Conservation (phyloP, 2,329 filamentous ascomycete genomes). For the Dactylellina sp. region DNA sequence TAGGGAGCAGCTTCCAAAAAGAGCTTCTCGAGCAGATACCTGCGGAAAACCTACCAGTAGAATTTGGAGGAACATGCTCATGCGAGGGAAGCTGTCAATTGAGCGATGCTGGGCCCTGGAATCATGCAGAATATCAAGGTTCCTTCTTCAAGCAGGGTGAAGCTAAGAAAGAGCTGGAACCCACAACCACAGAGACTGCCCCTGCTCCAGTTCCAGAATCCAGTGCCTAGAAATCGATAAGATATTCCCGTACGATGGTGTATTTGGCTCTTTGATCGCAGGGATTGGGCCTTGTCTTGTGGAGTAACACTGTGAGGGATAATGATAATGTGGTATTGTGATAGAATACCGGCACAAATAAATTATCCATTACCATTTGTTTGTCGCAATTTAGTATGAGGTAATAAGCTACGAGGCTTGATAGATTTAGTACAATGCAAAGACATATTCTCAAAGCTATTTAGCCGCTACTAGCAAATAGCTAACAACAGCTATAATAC, state of each 20-base stretch:
- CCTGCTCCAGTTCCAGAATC: slow-evolving; percentile 20
- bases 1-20: slow-evolving; percentile 82
- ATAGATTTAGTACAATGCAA: slow-evolving; percentile 16
- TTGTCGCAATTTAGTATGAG: slow-evolving; percentile 9
- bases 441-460: too few species aligned
- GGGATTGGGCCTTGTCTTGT: background rate
- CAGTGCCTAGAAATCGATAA: slow-evolving; percentile 18
- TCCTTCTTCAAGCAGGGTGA: slow-evolving; percentile 64
- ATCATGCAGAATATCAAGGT: slow-evolving; percentile 75
- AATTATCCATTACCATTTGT: slow-evolving; percentile 3
- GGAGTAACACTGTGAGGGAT: slow-evolving; percentile 3
- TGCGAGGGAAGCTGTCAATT: slow-evolving; percentile 85
- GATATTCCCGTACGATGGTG: background rate
- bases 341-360: slow-evolving; percentile 1
- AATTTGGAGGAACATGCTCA: slow-evolving; percentile 84
- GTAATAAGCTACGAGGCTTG: slow-evolving; percentile 10
- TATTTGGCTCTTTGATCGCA: background rate
- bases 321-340: slow-evolving; percentile 27
- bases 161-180: slow-evolving; percentile 13
- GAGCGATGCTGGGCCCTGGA: slow-evolving; percentile 92
- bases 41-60: slow-evolving; percentile 86
- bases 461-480: too few species aligned
- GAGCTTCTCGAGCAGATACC: slow-evolving; percentile 87
- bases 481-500: too few species aligned
- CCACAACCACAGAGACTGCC: background rate